Evolutionary conservation across 768 basidiomycete genomes (phyloP).

Genomic region (Clitopilus hobsonii): DNA sequence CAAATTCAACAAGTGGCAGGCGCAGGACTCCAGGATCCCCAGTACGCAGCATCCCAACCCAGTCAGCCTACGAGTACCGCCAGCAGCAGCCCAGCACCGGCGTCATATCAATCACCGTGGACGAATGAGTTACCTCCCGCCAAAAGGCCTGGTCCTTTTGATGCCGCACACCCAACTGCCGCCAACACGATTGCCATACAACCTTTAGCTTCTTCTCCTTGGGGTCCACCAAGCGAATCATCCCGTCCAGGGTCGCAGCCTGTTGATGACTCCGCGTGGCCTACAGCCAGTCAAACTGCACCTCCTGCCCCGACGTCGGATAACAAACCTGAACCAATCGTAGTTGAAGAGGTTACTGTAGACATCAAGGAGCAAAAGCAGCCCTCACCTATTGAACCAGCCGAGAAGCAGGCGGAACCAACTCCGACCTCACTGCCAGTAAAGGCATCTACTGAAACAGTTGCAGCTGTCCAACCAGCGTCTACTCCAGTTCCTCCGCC

Average conservation of each 20-base stretch:
- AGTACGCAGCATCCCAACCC: conserved; percentile 13
- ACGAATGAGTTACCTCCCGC: conserved; percentile 19
- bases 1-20: conserved; percentile 1
- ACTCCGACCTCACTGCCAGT: neutral
- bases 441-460: neutral
- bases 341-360: neutral
- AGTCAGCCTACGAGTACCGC: conserved; percentile 9
- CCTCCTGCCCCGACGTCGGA: neutral
- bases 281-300: conserved; percentile 18
- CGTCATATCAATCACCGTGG: conserved; percentile 32
- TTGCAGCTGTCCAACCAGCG: neutral
- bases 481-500: neutral
- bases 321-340: neutral
- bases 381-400: neutral
- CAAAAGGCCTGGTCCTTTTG: conserved; percentile 38
- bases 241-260: conserved; percentile 20
- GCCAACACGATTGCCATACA: conserved; percentile 26
- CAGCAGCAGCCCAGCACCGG: conserved; percentile 9
- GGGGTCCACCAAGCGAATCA: conserved; percentile 27
- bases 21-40: neutral
- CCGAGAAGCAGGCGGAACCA: neutral
- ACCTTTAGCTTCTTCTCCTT: conserved; percentile 26
- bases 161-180: conserved; percentile 35
- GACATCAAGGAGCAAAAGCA: neutral
- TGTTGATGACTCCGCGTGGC: conserved; percentile 53